Base-by-base conservation (phyloP, 1,284 basidiomycete species). In the Papiliotrema flavescens region DNA sequence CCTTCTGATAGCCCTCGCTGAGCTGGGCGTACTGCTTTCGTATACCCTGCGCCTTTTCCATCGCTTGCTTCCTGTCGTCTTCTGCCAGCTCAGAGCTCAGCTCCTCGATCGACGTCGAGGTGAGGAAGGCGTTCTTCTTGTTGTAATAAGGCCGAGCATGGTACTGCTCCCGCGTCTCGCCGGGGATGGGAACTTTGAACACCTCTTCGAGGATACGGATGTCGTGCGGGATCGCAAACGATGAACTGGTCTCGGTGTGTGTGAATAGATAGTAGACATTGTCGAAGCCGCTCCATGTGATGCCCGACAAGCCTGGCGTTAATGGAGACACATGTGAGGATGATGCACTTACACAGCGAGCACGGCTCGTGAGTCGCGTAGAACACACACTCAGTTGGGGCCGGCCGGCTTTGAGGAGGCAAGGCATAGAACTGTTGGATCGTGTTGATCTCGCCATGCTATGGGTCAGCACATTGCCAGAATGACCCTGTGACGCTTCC, bases 321-420 rank as follows among this genome's bases (percentile, higher is more conserved):
- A 42, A 42, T 7, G 49, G 43, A 11, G n/a, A 44, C 14, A 14
- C 13, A 44, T 13, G 22, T 11, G 47, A 48, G n/a, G 20, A 26
- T 24, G 6, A 2, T 14, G 17, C 1, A 64, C 65, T 45, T 49
- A 67, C 66, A 68, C 13, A 68, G 49, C 3, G 66, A 68, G 46
- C 66, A 68, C 19, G 66, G 66, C 50, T 68, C 66, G 35, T 68
- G 66, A 13, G 66, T 68, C 2, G 66, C 63, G 47, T 60, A 65
- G 54, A 68, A 68, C 35, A 68, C 41, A 45, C 66, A 68, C 32
- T 68, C 66, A 41, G 53, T 60, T 2, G 60, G 45, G 15, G 42
- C 28, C 2, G 66, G 66, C 36, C 63, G 53, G 22, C 26, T 26
- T 2, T 49, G 53, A 15, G 36, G 14, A 3, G 63, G 62, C 3